Evolutionary conservation across 2,329 filamentous ascomycete genomes (phyloP).

Genomic region (Didymellaceae sp.): DNA sequence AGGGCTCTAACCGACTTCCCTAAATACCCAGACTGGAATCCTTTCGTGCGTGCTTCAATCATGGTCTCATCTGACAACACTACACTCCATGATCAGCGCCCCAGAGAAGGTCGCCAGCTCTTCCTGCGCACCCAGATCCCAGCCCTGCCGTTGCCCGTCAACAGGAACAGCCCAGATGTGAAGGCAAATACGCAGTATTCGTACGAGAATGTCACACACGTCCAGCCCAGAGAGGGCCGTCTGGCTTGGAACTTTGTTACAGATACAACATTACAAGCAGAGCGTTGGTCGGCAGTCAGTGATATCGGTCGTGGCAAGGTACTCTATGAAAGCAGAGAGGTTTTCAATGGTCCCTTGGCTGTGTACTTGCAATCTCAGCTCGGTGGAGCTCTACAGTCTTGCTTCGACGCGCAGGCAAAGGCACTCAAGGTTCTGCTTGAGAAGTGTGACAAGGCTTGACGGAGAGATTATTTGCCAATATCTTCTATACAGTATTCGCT

Average conservation of each 20-base stretch:
- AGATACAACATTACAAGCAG: constrained; percentile 22
- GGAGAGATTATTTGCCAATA: background rate
- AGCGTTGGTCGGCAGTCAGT: constrained; percentile 40
- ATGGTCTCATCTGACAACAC: constrained; percentile 28
- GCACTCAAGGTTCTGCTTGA: constrained; percentile 37
- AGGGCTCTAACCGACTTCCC: constrained; percentile 37
- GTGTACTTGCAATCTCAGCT: constrained; percentile 18
- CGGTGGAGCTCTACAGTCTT: constrained; percentile 28
- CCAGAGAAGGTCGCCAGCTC: constrained; percentile 31
- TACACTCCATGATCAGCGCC: constrained; percentile 33
- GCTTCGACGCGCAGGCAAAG: constrained; percentile 37
- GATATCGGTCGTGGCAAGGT: constrained; percentile 30
- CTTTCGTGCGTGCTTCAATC: constrained; percentile 38
- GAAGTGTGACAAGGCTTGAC: constrained; percentile 1
- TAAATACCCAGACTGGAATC: constrained; percentile 40
- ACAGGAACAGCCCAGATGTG: constrained; percentile 35
- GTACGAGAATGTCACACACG: constrained; percentile 37
- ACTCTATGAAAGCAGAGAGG: constrained; percentile 42
- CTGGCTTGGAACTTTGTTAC: constrained; percentile 35
- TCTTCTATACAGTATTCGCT: background rate
- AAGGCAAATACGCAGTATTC: constrained; percentile 30
- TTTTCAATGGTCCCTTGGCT: constrained; percentile 31
- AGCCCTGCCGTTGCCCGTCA: constrained; percentile 37
- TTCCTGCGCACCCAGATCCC: constrained; percentile 40
- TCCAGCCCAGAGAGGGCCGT: constrained; percentile 33